Base-by-base conservation (phyloP, 108 stramenopile species). In the Asterionellopsis glacialis region DNA sequence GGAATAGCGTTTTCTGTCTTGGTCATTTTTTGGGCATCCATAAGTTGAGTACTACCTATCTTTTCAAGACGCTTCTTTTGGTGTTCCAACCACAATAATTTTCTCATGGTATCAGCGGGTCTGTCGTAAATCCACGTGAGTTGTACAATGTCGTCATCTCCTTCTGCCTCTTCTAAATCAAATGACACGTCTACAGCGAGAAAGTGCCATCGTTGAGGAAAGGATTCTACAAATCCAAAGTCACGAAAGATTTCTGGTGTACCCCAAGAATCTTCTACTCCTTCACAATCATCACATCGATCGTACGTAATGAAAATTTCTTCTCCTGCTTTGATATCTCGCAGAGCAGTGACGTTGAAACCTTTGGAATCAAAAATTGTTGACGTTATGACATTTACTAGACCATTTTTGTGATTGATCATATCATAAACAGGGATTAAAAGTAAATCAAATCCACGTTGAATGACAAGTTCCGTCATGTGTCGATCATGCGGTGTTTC, bases 341-440 rank as follows among this genome's bases (percentile, higher is more conserved):
- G 62, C 11, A 61, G 53, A 11, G 79, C 67, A 11, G 51, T 50
- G 15, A 77, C 71, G 0, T 65, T 48, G 9, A 73, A 51, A 16
- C 66, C 56, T 26, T 74, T 51, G 0, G 61, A 62, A 0, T 51
- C 64, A 44, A 62, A 13, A 51, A 33, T 33, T 5, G 33, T 5
- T 5, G 33, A 5, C 2, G 33, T 33, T n/a, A 9, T 5, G 5
- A 48, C 47, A 23, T 66, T 66, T 13, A 43, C 60, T 47, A 55
- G 66, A 11, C 76, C 70, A 64, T 86, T 86, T 27, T 77, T 55
- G 48, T 88, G 83, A 58, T 71, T 81, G 27, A 82, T 68, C 87
- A 88, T 84, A 52, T 84, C 86, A 64, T 80, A 83, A 18, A 70
- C 56, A 6, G 88, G 88, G 74, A 91, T 76, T 76, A 92, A 67